phyloP scores from a whole-genome alignment of 179 eudicot species.

The Beta lomatogona region DNA sequence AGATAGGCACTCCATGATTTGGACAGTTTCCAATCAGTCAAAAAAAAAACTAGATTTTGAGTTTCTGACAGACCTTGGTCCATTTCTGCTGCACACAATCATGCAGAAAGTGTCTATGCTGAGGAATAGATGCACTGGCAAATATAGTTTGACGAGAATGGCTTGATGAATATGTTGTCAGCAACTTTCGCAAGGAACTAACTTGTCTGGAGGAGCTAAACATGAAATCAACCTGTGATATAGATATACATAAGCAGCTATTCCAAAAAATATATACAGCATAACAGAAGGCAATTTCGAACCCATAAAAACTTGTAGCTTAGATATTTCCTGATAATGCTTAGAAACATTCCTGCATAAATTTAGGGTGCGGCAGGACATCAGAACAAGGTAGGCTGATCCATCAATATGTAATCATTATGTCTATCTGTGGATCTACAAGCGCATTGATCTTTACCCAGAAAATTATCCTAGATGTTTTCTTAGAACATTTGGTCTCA shows the following conservation, averaged over 20 bases:
- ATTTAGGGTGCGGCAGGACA: not conserved
- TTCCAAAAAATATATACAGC: not conserved
- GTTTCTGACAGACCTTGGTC: conserved; percentile 70
- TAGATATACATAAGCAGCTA: conserved; percentile 16
- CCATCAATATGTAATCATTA: not conserved
- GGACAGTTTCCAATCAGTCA: not conserved
- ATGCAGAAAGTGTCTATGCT: conserved; percentile 71
- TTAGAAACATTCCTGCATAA: not conserved
- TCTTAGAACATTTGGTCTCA: not conserved
- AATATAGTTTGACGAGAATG: conserved; percentile 79
- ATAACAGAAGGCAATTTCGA: conserved; percentile 12
- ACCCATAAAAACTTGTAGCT: not conserved
- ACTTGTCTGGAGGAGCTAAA: conserved; percentile 77
- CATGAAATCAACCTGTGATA: conserved; percentile 82
- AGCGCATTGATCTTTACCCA: not conserved
- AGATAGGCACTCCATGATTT: not conserved
- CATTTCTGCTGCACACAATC: conserved; percentile 94
- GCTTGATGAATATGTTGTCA: conserved; percentile 68
- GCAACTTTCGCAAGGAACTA: conserved; percentile 66
- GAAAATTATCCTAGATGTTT: not conserved
- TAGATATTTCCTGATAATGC: not conserved
- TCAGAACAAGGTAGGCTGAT: not conserved
- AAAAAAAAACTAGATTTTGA: conserved; percentile 12
- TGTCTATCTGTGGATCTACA: not conserved
- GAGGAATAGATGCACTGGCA: conserved; percentile 97